Conservation (phyloP, 1,284 basidiomycete genomes). For the Lentinus polychrous region DNA sequence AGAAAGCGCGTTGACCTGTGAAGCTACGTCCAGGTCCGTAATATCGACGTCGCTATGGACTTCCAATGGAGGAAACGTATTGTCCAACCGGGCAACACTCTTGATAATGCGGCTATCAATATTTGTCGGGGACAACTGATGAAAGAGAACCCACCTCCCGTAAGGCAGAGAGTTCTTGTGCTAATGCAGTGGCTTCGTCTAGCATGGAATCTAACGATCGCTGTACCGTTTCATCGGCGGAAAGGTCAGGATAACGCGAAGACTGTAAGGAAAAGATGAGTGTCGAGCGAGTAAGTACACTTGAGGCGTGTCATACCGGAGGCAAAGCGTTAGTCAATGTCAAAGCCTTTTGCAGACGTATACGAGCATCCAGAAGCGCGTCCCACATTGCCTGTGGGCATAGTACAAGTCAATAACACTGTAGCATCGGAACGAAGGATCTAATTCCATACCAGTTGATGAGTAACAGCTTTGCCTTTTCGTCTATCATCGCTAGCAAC, state of each 20-base stretch:
- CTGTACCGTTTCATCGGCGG: constrained; percentile 25
- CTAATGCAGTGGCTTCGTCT: constrained; percentile 50
- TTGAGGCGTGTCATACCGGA: constrained; percentile 28
- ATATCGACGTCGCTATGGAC: constrained; percentile 14
- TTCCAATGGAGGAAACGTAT: background rate
- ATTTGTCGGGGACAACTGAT: background rate
- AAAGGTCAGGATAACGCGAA: constrained; percentile 3
- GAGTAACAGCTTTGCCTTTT: constrained; percentile 78
- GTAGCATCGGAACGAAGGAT: background rate
- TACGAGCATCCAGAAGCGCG: constrained; percentile 77
- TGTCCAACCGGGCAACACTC: constrained; percentile 5
- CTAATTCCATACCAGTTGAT: constrained; percentile 57
- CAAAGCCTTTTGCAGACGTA: constrained; percentile 81
- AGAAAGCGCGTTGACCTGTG: constrained; percentile 26
- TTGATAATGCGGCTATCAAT: constrained; percentile 6
- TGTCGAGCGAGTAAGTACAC: background rate
- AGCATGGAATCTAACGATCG: constrained; percentile 39
- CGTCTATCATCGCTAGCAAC: constrained; percentile 30
- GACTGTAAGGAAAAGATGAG: background rate
- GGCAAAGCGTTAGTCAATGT: constrained; percentile 58
- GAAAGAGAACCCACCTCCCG: constrained; percentile 43
- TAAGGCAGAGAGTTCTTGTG: constrained; percentile 61
- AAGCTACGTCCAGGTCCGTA: background rate
- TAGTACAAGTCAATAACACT: no score
- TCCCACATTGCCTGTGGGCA: constrained; percentile 78